Evolutionary conservation across 192 early-diverging fungal species (phyloP).

Genomic region (Phycomyces blakesleeanus): DNA sequence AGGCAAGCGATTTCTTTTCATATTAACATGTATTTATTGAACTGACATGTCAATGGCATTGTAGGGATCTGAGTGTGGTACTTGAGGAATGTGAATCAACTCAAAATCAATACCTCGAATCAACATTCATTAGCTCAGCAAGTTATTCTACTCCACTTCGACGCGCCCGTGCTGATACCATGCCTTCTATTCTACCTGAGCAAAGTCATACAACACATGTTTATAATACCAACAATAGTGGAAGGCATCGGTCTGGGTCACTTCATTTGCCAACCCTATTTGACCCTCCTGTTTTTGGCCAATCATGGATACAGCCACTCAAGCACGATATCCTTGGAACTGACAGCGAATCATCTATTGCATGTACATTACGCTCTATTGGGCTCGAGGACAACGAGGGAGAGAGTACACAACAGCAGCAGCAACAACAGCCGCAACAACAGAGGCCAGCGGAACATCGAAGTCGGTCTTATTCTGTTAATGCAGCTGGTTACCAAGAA

Average conservation of each 20-base stretch:
- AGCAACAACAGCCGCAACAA: not conserved
- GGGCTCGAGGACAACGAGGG: conserved; percentile 27
- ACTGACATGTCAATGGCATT: too few relatives aligned
- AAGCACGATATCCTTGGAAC: conserved; percentile 6
- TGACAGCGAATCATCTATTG: conserved; percentile 26
- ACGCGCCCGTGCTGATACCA: conserved; percentile 30
- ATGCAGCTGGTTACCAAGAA: conserved; percentile 7
- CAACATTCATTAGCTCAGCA: not conserved
- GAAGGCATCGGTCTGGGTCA: conserved; percentile 27
- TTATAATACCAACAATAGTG: not conserved
- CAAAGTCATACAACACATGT: not conserved
- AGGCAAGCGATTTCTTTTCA: too few relatives aligned
- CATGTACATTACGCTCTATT: conserved; percentile 26
- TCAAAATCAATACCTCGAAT: not conserved
- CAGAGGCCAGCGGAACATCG: conserved; percentile 4
- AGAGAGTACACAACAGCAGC: not conserved
- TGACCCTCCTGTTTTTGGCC: not conserved
- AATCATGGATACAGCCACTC: conserved; percentile 14
- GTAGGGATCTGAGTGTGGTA: conserved; percentile 22
- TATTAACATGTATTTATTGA: too few relatives aligned
- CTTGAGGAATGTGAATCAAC: conserved; percentile 14
- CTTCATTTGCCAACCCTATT: conserved; percentile 18
- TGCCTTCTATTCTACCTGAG: conserved; percentile 20
- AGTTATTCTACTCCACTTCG: conserved; percentile 6
- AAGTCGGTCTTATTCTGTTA: conserved; percentile 26